Evolutionary conservation across 768 basidiomycete genomes (phyloP), one percentile per base, ranked within the genome.

Genomic region (Inosperma sp.): DNA sequence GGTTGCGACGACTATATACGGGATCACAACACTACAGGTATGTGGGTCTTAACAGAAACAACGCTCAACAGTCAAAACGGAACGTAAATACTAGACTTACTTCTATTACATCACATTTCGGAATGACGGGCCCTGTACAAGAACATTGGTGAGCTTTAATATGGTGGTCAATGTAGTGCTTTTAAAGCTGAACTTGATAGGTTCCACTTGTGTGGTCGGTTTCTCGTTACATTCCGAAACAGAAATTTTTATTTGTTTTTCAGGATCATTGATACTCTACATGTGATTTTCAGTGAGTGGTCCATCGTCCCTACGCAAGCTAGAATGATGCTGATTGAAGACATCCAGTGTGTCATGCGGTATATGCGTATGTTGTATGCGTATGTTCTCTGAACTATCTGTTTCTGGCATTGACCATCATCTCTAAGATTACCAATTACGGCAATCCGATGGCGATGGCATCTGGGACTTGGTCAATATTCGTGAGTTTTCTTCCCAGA

Each of bases 11-110:
- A 56, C 61, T 33, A 53, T 74, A 49, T 75, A 74, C 50, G 73
- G 75, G 8, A 71, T 76, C 21, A 76, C 74, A 2, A 71, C 68
- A 12, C 60, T 75, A 21, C 74, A 75, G 64, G 73, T 68, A 40
- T 48, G 65, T 48, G 39, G 27, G 12, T 12, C 14, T 7, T 25
- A 22, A n/a, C 4, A 4, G 5, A 33, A 13, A n/a, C 26, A 19
- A 3, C 36, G 22, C 21, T 21, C 16, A 33, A 33, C 16, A 23
- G 21, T 21, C 22, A 9, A 27, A 7, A 44, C 16, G 30, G 29
- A 22, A 14, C 14, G 30, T 19, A 33, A 5, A 17, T 33, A 9
- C 17, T 21, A 76, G 74, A 56, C 65, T 13, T 75, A 75, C 58
- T 72, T 73, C 44, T 76, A 76, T 56, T 76, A 67, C 46, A 54